These are phyloP conservation scores for Hericium alpestre DNA, from an alignment of 768 basidiomycete genomes.

Conservation along the genomic window DNA sequence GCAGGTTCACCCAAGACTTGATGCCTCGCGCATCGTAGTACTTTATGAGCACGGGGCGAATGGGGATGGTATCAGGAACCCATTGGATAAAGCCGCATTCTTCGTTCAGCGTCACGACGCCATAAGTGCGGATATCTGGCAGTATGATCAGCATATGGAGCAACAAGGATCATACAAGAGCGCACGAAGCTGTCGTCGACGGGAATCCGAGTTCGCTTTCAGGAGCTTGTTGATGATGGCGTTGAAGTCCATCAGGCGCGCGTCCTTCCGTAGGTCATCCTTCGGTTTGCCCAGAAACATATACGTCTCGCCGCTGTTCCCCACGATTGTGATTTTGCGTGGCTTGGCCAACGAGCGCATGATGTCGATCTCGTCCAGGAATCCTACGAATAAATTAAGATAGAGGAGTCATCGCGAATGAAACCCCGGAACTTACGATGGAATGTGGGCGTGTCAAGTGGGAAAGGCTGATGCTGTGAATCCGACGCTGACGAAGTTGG, in stretches of 20 bases:
- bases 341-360: slow-evolving; percentile 91
- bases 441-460: slow-evolving; percentile 65
- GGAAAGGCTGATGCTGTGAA: slow-evolving; percentile 72
- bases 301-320: slow-evolving; percentile 75
- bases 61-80: slow-evolving; percentile 85
- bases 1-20: slow-evolving; percentile 41
- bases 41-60: slow-evolving; percentile 65
- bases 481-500: slow-evolving; percentile 46
- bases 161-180: slow-evolving; percentile 6
- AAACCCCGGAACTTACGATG: slow-evolving; percentile 32
- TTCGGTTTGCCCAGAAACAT: slow-evolving; percentile 94
- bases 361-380: slow-evolving; percentile 74
- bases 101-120: slow-evolving; percentile 96
- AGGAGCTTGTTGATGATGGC: slow-evolving; percentile 94
- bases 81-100: slow-evolving; percentile 98
- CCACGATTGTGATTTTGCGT: slow-evolving; percentile 77
- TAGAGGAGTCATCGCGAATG: neutral
- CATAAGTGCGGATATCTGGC: slow-evolving; percentile 88
- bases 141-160: neutral
- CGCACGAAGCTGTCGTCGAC: slow-evolving; percentile 82
- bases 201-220: slow-evolving; percentile 87
- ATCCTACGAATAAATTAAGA: slow-evolving; percentile 35
- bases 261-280: slow-evolving; percentile 95
- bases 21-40: slow-evolving; percentile 48
- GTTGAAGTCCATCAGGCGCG: slow-evolving; percentile 95